Conservation (phyloP, 257 asterid species). For the Solanum chilense region DNA sequence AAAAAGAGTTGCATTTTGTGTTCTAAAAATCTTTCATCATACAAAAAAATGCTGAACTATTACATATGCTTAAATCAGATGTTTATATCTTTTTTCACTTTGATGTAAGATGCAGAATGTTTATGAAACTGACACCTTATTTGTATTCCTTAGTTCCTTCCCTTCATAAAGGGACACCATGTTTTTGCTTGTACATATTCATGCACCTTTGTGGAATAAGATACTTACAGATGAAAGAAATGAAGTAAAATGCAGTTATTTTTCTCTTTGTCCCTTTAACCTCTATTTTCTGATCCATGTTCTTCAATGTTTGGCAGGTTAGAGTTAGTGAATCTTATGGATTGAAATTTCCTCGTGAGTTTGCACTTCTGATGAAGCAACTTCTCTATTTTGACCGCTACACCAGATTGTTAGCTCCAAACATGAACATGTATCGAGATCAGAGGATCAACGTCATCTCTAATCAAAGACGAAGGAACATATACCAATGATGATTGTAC, state of each 20-base stretch:
- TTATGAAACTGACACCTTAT: neutral
- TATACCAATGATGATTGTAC: conserved; percentile 11
- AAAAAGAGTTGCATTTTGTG: neutral
- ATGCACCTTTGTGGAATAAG: neutral
- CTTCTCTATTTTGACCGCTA: conserved; percentile 94
- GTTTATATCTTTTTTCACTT: neutral
- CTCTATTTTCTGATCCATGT: neutral
- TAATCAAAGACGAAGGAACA: conserved; percentile 27
- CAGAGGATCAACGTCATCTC: conserved; percentile 76
- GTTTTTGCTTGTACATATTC: neutral
- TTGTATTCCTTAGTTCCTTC: neutral
- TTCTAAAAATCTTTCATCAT: neutral
- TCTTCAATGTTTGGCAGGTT: conserved; percentile 30
- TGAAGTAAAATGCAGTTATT: neutral
- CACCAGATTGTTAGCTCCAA: conserved; percentile 86
- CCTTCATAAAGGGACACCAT: neutral
- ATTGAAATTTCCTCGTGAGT: conserved; percentile 89
- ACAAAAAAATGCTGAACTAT: neutral
- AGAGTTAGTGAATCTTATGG: conserved; percentile 96
- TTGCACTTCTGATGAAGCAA: conserved; percentile 94
- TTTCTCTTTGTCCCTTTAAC: neutral
- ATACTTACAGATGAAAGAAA: neutral
- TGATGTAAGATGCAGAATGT: neutral
- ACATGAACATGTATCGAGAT: conserved; percentile 88
- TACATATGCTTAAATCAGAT: neutral